Evolutionary conservation across 176 grass and related monocot species (phyloP).

Genomic region (Bonia amplexicaulis): DNA sequence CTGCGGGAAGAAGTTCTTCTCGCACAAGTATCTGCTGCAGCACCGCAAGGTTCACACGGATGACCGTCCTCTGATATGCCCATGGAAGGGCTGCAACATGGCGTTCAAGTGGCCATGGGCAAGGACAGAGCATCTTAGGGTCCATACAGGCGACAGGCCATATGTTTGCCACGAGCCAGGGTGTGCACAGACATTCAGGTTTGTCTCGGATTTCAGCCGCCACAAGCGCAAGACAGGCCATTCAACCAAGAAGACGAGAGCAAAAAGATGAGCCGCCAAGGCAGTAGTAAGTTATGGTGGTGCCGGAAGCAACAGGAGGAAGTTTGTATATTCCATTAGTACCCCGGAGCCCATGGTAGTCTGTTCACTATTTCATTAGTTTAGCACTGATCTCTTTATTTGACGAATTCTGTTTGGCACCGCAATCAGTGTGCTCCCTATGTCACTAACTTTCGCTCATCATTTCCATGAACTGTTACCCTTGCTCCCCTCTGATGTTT

Average conservation of each 20-base stretch:
- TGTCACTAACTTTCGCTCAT: slow-evolving; percentile 1
- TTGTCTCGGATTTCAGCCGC: slow-evolving; percentile 85
- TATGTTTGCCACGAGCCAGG: slow-evolving; percentile 73
- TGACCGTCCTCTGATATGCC: slow-evolving; percentile 67
- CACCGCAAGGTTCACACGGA: slow-evolving; percentile 86
- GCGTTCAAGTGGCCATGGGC: slow-evolving; percentile 98
- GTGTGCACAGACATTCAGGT: slow-evolving; percentile 85
- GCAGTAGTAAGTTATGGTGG: background rate
- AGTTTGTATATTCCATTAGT: slow-evolving; percentile 35
- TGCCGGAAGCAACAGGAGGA: background rate
- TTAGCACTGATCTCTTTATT: slow-evolving; percentile 2
- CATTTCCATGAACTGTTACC: slow-evolving; percentile 5
- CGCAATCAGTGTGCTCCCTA: background rate
- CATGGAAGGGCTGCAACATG: slow-evolving; percentile 76
- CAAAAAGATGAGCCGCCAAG: slow-evolving; percentile 22
- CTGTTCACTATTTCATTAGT: slow-evolving; percentile 18
- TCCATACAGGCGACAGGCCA: slow-evolving; percentile 82
- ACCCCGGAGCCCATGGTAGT: slow-evolving; percentile 4
- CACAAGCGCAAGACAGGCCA: slow-evolving; percentile 91
- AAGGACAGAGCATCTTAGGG: slow-evolving; percentile 86
- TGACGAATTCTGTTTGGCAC: background rate
- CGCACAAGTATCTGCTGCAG: slow-evolving; percentile 82
- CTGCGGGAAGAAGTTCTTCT: slow-evolving; percentile 79
- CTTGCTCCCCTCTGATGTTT: background rate
- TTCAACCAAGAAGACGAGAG: slow-evolving; percentile 47